Evolutionary conservation across 192 early-diverging fungal species (phyloP), one percentile per base, ranked within the genome.

Genomic region (Coemansia sp.): DNA sequence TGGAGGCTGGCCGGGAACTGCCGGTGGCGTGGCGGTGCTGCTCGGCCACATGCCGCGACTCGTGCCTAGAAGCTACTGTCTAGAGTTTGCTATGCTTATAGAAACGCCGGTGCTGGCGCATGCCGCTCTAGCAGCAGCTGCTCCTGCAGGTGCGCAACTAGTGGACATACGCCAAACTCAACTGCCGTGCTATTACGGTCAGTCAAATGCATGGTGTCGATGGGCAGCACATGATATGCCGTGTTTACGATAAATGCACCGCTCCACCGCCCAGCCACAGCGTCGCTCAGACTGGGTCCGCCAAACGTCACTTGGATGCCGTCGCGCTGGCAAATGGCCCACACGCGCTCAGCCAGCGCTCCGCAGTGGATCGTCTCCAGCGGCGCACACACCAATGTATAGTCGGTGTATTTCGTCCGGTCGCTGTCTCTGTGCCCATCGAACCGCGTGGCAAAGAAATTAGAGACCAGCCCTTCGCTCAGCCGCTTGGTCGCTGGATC

Each of bases 1-100:
- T 11, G 3, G 65, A 43, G 8, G 49, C 52, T 0, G 35, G 22
- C 43, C 57, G 68, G 59, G 59, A 59, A 17, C 21, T 80, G 19
- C 77, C 77, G 1, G 64, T 72, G n/a, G 52, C 26, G 2, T 80
- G 72, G 72, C 64, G 67, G 21, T 81, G 78, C 58, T 81, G 78
- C 61, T 75, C 77, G 14, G 60, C 68, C 6, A 25, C 47, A n/a
- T 80, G 77, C 14, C 77, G 66, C 14, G 59, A 66, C 57, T 53
- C 26, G 51, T 53, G 51, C 29, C 6, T 31, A 6, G 21, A 21
- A 21, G 29, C 29, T 31, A 31, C 29, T 31, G 29, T 6, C 29
- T 31, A 31, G 29, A 31, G 6, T 0, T 6, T 31, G 29, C 4
- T 27, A 4, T 29, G 53, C 6, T 55, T 14, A 55, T 14, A 55